Conservation (phyloP, 495 filamentous ascomycete genomes). For the Aspergillus egyptiacus region DNA sequence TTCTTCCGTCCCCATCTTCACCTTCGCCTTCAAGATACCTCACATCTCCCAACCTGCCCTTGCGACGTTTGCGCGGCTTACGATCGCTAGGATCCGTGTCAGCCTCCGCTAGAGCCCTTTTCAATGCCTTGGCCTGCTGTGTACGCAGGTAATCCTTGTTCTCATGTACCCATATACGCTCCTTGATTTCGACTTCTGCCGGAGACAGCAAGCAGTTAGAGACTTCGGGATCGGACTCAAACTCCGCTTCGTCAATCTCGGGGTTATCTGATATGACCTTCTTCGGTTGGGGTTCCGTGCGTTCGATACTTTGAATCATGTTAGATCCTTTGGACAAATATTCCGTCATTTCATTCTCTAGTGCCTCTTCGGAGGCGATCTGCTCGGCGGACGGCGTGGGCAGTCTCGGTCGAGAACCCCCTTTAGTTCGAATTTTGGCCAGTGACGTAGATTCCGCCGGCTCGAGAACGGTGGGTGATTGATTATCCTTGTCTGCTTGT, state of each 20-base stretch:
- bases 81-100: constrained; percentile 40
- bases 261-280: constrained; percentile 37
- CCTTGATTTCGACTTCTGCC: constrained; percentile 69
- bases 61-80: constrained; percentile 43
- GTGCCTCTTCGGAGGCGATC: constrained; percentile 38
- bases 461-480: constrained; percentile 23
- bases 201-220: constrained; percentile 63
- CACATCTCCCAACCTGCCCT: constrained; percentile 46
- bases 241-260: constrained; percentile 68
- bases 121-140: constrained; percentile 69
- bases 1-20: constrained; percentile 34
- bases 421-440: constrained; percentile 28
- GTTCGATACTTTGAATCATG: constrained; percentile 30
- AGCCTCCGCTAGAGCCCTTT: constrained; percentile 53
- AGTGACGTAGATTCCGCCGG: constrained; percentile 22
- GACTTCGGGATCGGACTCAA: constrained; percentile 75
- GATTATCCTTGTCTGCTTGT: constrained; percentile 14
- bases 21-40: constrained; percentile 42
- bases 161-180: constrained; percentile 85
- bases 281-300: constrained; percentile 4
- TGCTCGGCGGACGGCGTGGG: constrained; percentile 36
- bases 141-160: constrained; percentile 85
- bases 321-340: constrained; percentile 36
- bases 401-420: constrained; percentile 21
- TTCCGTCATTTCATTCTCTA: constrained; percentile 39